These are phyloP conservation scores for Colletotrichum tropicicola DNA, from an alignment of 2,329 filamentous ascomycete species.

Conservation along the genomic window DNA sequence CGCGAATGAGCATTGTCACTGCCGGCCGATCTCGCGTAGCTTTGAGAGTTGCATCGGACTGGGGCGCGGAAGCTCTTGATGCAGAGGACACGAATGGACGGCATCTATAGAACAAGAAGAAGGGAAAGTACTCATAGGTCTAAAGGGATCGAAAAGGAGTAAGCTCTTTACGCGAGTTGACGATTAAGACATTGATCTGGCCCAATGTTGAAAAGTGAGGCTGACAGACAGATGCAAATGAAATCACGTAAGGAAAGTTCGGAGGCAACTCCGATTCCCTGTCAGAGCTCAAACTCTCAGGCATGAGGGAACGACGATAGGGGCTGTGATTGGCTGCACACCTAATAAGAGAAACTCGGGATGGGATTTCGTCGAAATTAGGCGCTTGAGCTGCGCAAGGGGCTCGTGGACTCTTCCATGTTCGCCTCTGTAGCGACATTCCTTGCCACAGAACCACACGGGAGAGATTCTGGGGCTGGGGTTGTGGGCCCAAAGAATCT, in stretches of 20 bases:
- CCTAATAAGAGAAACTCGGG: background rate
- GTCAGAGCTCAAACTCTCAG: background rate
- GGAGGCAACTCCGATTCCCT: background rate
- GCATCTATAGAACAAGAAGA: too few relatives aligned
- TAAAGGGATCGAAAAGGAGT: too few relatives aligned
- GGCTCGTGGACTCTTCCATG: slow-evolving; percentile 4
- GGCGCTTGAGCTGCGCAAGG: background rate
- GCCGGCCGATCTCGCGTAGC: background rate
- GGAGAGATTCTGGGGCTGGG: background rate
- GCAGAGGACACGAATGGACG: too few relatives aligned
- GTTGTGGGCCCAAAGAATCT: slow-evolving; percentile 14
- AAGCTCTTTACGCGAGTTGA: too few relatives aligned
- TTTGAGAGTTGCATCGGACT: too few relatives aligned
- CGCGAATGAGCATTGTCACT: background rate
- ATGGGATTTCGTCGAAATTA: background rate
- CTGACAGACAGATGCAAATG: background rate
- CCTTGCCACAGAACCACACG: slow-evolving; percentile 11
- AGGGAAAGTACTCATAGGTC: too few relatives aligned
- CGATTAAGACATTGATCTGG: too few relatives aligned
- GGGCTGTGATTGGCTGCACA: background rate
- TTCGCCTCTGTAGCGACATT: background rate
- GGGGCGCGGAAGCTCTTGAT: background rate
- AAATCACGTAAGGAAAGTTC: background rate
- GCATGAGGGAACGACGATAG: background rate
- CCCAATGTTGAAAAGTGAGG: too few relatives aligned